Evolutionary conservation across 768 basidiomycete genomes (phyloP).

Genomic region (Suillus occidentalis): DNA sequence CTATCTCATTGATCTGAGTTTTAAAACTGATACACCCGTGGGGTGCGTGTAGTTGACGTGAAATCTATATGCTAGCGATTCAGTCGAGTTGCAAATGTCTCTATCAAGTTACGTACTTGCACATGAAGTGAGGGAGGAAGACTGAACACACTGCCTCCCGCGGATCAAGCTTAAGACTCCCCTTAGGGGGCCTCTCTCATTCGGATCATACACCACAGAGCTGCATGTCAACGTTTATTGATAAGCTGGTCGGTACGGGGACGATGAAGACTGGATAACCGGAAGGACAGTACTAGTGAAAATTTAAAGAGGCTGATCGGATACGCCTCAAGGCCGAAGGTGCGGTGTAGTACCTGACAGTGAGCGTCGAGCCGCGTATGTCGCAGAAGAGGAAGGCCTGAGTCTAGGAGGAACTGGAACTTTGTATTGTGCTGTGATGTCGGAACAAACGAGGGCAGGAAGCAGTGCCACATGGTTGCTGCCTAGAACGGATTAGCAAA

Average conservation of each 20-base stretch:
- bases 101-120: neutral
- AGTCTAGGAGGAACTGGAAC: constrained; percentile 5
- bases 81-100: neutral
- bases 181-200: neutral
- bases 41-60: constrained; percentile 21
- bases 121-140: neutral
- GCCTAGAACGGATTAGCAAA: constrained; percentile 3
- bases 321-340: neutral
- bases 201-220: constrained; percentile 1
- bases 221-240: neutral
- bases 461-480: neutral
- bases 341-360: neutral
- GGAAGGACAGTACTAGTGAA: neutral
- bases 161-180: neutral
- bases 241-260: neutral
- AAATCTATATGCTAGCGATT: neutral
- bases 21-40: constrained; percentile 25
- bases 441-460: constrained; percentile 23
- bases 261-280: neutral
- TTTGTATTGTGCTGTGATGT: constrained; percentile 7
- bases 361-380: constrained; percentile 23
- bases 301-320: neutral
- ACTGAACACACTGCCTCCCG: too few species aligned
- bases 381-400: constrained; percentile 17
- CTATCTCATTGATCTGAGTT: neutral